phyloP scores from a whole-genome alignment of 345 rosid species.

The rapeseed (Brassica napus) region DNA sequence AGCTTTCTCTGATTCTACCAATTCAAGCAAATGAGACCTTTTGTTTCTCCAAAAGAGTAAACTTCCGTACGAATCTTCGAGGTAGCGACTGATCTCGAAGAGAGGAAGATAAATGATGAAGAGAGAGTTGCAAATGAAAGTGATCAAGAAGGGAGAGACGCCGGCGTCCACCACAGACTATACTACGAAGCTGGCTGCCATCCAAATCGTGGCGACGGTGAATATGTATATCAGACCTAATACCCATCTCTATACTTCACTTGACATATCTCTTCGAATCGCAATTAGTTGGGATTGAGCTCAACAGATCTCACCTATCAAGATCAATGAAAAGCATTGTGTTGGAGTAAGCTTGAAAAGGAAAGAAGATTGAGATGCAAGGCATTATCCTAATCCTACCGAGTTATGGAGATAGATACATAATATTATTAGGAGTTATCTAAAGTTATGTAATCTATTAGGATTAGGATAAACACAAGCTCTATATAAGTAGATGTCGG shows the following conservation, averaged over 20 bases:
- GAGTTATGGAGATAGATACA: too few species aligned
- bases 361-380: not conserved
- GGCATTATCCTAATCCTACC: not conserved
- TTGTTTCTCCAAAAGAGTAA: slow-evolving; percentile 63
- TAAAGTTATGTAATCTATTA: not conserved
- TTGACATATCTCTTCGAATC: slow-evolving; percentile 45
- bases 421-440: not conserved
- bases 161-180: slow-evolving; percentile 89
- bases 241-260: slow-evolving; percentile 71
- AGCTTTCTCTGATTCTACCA: slow-evolving; percentile 65
- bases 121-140: slow-evolving; percentile 91
- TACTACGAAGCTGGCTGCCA: slow-evolving; percentile 92
- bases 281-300: not conserved
- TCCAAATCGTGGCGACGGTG: slow-evolving; percentile 89
- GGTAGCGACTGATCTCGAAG: slow-evolving; percentile 63
- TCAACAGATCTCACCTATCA: slow-evolving; percentile 13
- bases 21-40: slow-evolving; percentile 44
- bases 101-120: slow-evolving; percentile 80
- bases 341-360: not conserved
- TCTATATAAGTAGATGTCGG: not conserved
- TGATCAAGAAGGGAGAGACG: slow-evolving; percentile 86
- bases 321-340: slow-evolving; percentile 1
- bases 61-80: slow-evolving; percentile 73
- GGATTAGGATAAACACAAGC: not conserved
- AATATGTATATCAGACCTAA: slow-evolving; percentile 74